Evolutionary conservation across 2,329 filamentous ascomycete species (phyloP), one percentile per base, ranked within the genome.

Genomic region (Penicillium verrucosum): DNA sequence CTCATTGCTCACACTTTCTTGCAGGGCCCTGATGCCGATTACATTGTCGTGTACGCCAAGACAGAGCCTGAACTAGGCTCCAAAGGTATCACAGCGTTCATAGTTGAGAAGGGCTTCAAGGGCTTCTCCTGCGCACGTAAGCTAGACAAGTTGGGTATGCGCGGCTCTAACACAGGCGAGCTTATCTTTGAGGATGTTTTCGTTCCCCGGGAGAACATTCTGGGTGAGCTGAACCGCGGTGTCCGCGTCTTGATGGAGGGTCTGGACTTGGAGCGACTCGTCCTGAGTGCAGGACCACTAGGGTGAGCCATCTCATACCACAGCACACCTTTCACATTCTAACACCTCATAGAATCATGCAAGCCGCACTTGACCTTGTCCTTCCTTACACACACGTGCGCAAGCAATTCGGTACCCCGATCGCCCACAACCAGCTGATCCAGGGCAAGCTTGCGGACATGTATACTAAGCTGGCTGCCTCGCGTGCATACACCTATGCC

Each of bases 61-160:
- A 97, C 93, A 1, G 83, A 87, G 56, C 92, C 92, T 1, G 83
- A 87, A 12, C 86, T 84, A 59, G 91, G 80, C 1, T 90, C 88
- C 62, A 96, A 93, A 77, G 94, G 94, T 55, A 96, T 99, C 73
- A 96, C 93, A 0, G 93, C 93, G 8, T 97, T 97, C 77, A 82
- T 99, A 34, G 89, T 97, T 38, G 88, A 95, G 65, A 82, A 80
- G 53, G 68, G 74, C 10, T 79, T 82, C 36, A 77, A 85, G 37
- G 93, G 94, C 42, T 97, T 97, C 79, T 89, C 86, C 61, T 92
- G 91, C 67, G 86, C 91, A 7, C 83, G 90, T 60, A 97, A 97
- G 77, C 85, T 97, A 18, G 93, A 97, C 81, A 97, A 99, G 79
- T 88, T 99, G 75, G 94, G 94, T 65, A 99, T 99, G 94, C 85